Conservation (phyloP, 1,284 basidiomycete genomes). For the Kwoniella shivajii region DNA sequence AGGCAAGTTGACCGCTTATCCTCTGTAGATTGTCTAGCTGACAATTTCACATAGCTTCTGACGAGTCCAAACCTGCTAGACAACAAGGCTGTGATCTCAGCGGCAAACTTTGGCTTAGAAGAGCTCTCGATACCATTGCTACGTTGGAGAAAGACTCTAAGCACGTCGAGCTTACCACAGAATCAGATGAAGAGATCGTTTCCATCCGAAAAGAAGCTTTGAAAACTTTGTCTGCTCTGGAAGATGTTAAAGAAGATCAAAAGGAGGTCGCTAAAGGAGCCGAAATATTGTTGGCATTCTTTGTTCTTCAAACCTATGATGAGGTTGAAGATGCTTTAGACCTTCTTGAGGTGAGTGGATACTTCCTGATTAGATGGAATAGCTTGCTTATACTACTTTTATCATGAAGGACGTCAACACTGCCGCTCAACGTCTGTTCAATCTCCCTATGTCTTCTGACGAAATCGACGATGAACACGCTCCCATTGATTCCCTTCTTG, state of each 20-base stretch:
- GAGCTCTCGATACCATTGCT: slow-evolving; percentile 66
- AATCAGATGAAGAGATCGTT: slow-evolving; percentile 64
- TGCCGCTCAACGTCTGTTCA: slow-evolving; percentile 35
- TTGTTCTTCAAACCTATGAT: slow-evolving; percentile 71
- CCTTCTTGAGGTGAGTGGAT: slow-evolving; percentile 64
- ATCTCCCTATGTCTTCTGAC: slow-evolving; percentile 52
- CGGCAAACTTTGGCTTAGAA: slow-evolving; percentile 78
- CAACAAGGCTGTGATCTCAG: slow-evolving; percentile 66
- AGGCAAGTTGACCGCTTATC: slow-evolving; percentile 46
- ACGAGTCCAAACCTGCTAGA: slow-evolving; percentile 60
- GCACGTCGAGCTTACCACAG: slow-evolving; percentile 64
- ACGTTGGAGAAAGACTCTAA: slow-evolving; percentile 67
- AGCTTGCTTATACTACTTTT: not conserved
- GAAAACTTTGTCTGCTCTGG: slow-evolving; percentile 59
- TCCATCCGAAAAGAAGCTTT: slow-evolving; percentile 59
- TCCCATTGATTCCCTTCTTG: slow-evolving; percentile 82
- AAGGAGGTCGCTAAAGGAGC: slow-evolving; percentile 63
- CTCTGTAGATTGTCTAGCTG: slow-evolving; percentile 34
- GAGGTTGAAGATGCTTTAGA: slow-evolving; percentile 62
- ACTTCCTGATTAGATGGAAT: not conserved
- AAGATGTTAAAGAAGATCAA: slow-evolving; percentile 56
- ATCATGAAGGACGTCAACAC: slow-evolving; percentile 29
- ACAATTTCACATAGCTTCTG: slow-evolving; percentile 3
- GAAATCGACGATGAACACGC: slow-evolving; percentile 54
- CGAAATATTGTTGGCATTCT: slow-evolving; percentile 69